Conservation (phyloP, 2,329 filamentous ascomycete genomes). For the Madurella fahalii region DNA sequence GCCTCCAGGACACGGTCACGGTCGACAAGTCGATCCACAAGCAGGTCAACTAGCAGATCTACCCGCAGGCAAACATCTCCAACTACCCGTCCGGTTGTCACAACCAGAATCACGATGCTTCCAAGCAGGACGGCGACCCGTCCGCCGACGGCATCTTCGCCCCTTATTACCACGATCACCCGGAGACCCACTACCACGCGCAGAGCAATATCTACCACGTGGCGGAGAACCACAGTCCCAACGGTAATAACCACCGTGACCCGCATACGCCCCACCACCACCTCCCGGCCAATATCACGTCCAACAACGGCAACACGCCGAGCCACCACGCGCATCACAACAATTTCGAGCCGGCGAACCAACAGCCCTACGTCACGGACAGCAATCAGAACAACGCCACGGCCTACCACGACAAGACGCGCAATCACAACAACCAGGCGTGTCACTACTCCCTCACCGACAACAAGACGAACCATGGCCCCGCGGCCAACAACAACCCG, state of each 20-base stretch:
- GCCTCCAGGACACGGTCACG: constrained; percentile 1
- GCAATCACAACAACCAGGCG: too few species aligned
- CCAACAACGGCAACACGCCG: too few species aligned
- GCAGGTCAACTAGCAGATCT: too few species aligned
- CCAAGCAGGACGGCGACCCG: neutral
- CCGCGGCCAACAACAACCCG: neutral
- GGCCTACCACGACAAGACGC: neutral
- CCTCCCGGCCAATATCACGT: neutral
- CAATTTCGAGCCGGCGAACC: constrained; percentile 3
- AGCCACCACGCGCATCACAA: constrained; percentile 10
- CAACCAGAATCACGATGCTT: constrained; percentile 12
- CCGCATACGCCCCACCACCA: neutral
- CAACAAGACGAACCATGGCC: neutral
- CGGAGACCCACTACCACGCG: neutral
- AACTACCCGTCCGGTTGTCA: constrained; percentile 8
- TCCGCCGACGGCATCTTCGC: neutral
- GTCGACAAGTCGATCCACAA: too few species aligned
- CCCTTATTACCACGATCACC: constrained; percentile 12
- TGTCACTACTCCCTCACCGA: too few species aligned
- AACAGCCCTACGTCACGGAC: neutral
- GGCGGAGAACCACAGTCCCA: neutral
- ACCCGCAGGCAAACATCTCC: neutral
- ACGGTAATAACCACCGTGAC: constrained; percentile 7
- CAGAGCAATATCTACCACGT: neutral
- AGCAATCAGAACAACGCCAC: neutral